phyloP scores from a whole-genome alignment of 129 eudicot genomes.

The Chrysanthemum seticuspe region DNA sequence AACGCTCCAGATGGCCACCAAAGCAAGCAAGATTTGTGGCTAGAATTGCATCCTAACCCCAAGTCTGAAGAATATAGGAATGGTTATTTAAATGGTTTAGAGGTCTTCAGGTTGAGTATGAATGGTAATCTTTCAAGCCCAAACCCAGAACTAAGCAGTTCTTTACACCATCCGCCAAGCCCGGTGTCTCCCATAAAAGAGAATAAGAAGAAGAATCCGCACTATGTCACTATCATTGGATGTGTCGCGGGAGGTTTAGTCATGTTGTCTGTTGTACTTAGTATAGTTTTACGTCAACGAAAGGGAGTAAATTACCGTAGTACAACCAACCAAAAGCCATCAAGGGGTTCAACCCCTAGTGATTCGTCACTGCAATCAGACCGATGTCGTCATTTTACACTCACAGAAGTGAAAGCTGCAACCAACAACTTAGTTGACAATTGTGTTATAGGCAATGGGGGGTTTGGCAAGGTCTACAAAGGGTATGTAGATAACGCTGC shows the following conservation, averaged over 20 bases:
- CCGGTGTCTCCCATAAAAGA: neutral
- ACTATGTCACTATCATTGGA: conserved; percentile 16
- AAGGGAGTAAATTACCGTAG: neutral
- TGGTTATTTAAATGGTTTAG: conserved; percentile 54
- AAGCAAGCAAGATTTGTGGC: conserved; percentile 36
- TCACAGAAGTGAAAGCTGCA: conserved; percentile 40
- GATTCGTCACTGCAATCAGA: conserved; percentile 36
- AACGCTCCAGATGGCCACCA: neutral
- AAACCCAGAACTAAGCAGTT: conserved; percentile 24
- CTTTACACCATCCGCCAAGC: too few species aligned
- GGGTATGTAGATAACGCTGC: conserved; percentile 41
- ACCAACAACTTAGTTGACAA: conserved; percentile 44
- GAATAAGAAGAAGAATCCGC: conserved; percentile 9
- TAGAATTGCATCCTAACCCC: conserved; percentile 39
- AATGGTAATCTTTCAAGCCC: conserved; percentile 41
- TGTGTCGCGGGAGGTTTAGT: conserved; percentile 25
- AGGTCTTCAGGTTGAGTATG: conserved; percentile 51
- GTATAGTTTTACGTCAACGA: neutral
- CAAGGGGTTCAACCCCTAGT: conserved; percentile 27
- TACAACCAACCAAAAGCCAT: conserved; percentile 47
- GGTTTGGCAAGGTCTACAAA: conserved; percentile 64
- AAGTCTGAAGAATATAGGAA: conserved; percentile 11
- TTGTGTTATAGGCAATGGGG: conserved; percentile 49
- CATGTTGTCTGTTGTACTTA: neutral
- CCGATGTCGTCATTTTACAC: conserved; percentile 42